phyloP scores from a whole-genome alignment of 768 basidiomycete species.

The Trametes elegans region DNA sequence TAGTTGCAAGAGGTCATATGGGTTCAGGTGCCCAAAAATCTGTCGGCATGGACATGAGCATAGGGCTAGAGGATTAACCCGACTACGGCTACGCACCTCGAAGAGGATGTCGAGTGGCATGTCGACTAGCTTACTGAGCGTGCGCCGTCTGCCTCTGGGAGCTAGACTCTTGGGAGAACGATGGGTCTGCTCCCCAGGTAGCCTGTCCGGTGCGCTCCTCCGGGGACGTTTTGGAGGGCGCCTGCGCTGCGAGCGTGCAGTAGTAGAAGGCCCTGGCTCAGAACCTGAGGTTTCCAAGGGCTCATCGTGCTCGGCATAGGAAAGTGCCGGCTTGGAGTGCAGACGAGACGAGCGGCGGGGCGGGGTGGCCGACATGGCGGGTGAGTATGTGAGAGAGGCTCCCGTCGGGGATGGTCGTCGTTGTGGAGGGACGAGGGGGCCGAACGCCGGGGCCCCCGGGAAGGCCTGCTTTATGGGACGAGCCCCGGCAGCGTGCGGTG shows the following conservation, averaged over 20 bases:
- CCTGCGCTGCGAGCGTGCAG: not conserved
- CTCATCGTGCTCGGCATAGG: not conserved
- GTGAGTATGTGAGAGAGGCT: not conserved
- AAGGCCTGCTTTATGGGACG: too few species aligned
- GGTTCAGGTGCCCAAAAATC: conserved; percentile 13
- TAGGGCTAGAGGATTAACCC: not conserved
- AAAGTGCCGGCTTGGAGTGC: not conserved
- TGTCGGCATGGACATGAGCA: not conserved
- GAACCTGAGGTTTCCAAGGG: not conserved
- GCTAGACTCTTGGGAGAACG: not conserved
- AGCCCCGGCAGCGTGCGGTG: too few species aligned
- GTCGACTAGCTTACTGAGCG: conserved; percentile 14
- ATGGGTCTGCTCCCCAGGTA: not conserved
- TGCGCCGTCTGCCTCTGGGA: not conserved
- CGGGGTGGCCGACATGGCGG: not conserved
- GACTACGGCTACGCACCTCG: not conserved
- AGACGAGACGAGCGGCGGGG: conserved; percentile 10
- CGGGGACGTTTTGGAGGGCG: conserved; percentile 1
- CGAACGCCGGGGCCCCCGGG: too few species aligned
- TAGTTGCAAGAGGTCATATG: conserved; percentile 9
- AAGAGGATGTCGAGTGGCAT: conserved; percentile 17
- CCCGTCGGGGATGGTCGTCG: too few species aligned
- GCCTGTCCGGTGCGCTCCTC: not conserved
- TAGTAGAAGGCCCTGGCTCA: not conserved
- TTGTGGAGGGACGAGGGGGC: too few species aligned